These are phyloP conservation scores for Xylariales sp. DNA, from an alignment of 2,329 filamentous ascomycete species.

Conservation along the genomic window DNA sequence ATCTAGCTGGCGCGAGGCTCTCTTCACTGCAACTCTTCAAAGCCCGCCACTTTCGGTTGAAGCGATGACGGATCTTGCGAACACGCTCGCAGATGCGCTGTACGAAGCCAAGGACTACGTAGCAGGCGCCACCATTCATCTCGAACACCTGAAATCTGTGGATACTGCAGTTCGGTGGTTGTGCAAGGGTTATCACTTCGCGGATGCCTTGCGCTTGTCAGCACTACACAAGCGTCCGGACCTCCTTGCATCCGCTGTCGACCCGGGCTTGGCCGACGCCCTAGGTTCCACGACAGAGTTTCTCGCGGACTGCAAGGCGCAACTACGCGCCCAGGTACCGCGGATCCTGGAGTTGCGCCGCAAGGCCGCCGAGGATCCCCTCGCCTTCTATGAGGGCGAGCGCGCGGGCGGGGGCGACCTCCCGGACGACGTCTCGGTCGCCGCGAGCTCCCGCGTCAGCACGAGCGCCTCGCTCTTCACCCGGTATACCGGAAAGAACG, in stretches of 20 bases:
- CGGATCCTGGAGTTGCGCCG: constrained; percentile 76
- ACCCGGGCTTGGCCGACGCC: constrained; percentile 74
- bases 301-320: constrained; percentile 85
- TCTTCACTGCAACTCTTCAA: constrained; percentile 71
- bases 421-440: constrained; percentile 89
- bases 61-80: constrained; percentile 65
- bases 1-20: constrained; percentile 81
- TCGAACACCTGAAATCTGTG: constrained; percentile 74
- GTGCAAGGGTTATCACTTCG: constrained; percentile 84
- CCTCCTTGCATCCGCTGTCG: constrained; percentile 66
- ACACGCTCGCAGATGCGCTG: constrained; percentile 70
- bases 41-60: constrained; percentile 53
- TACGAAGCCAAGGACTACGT: constrained; percentile 81
- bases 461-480: constrained; percentile 91
- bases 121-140: constrained; percentile 72
- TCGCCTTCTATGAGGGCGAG: constrained; percentile 85
- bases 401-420: constrained; percentile 61
- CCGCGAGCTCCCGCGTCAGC: constrained; percentile 72
- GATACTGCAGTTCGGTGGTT: constrained; percentile 68
- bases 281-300: constrained; percentile 83
- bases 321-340: constrained; percentile 80
- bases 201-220: constrained; percentile 79
- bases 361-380: constrained; percentile 78
- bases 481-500: constrained; percentile 72
- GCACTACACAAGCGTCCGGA: constrained; percentile 54